Conservation (phyloP, 1,284 basidiomycete genomes). For the Pholiota adiposa region DNA sequence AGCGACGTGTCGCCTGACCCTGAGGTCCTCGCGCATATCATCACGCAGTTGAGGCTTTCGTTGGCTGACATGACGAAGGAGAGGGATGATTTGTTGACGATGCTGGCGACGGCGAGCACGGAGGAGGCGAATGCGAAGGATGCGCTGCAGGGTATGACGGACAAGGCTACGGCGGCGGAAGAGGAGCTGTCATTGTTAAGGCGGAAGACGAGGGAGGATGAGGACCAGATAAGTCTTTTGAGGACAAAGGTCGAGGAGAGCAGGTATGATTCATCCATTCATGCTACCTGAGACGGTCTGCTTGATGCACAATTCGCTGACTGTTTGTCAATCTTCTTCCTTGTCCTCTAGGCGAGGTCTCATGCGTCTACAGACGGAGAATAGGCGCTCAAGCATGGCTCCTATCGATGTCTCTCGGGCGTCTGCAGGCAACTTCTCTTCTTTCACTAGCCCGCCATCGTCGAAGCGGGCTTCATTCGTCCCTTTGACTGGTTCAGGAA, state of each 20-base stretch:
- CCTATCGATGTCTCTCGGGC: conserved; percentile 63
- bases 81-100: conserved; percentile 61
- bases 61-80: conserved; percentile 66
- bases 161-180: conserved; percentile 65
- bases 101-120: conserved; percentile 52
- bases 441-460: conserved; percentile 47
- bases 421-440: conserved; percentile 34
- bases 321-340: neutral
- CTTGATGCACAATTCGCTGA: neutral
- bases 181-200: conserved; percentile 62
- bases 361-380: conserved; percentile 90
- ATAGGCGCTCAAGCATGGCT: conserved; percentile 62
- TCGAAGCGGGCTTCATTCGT: conserved; percentile 74
- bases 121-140: conserved; percentile 65
- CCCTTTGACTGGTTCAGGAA: conserved; percentile 61
- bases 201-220: conserved; percentile 72
- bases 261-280: conserved; percentile 51
- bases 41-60: conserved; percentile 67
- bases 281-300: neutral
- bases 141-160: conserved; percentile 62
- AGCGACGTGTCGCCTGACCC: conserved; percentile 59
- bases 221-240: conserved; percentile 80
- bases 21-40: conserved; percentile 73
- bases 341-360: conserved; percentile 67
- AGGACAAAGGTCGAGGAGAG: conserved; percentile 91